Conservation (phyloP, 2,329 filamentous ascomycete species). For the Nannizziopsis barbatae region DNA sequence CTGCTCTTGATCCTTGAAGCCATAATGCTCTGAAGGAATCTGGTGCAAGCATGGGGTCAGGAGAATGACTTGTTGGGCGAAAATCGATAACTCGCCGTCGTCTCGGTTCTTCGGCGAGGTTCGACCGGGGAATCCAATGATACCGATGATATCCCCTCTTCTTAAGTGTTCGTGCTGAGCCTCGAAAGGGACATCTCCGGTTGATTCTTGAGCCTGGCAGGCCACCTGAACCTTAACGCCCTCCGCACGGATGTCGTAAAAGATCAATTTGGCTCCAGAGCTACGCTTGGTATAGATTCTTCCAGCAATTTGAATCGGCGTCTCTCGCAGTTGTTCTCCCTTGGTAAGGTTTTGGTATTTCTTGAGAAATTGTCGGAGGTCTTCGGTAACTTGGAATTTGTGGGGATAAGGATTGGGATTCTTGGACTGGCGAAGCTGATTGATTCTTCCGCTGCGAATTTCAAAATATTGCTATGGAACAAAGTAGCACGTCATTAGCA, state of each 20-base stretch:
- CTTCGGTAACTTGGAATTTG: slow-evolving; percentile 79
- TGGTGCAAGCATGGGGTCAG: slow-evolving; percentile 85
- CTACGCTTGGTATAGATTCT: slow-evolving; percentile 82
- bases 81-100: slow-evolving; percentile 87
- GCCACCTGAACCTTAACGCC: slow-evolving; percentile 79
- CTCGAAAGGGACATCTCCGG: slow-evolving; percentile 60
- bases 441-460: slow-evolving; percentile 75
- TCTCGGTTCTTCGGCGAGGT: slow-evolving; percentile 81
- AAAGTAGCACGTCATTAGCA: slow-evolving; percentile 5
- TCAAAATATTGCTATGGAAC: slow-evolving; percentile 74
- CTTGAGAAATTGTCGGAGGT: slow-evolving; percentile 66
- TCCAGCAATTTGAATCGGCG: slow-evolving; percentile 64
- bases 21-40: slow-evolving; percentile 74
- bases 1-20: slow-evolving; percentile 90
- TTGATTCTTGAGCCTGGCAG: slow-evolving; percentile 72
- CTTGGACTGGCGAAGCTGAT: slow-evolving; percentile 61
- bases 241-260: slow-evolving; percentile 75
- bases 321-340: slow-evolving; percentile 68
- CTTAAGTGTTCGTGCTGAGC: slow-evolving; percentile 82
- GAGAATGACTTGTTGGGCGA: slow-evolving; percentile 73
- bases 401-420: slow-evolving; percentile 82
- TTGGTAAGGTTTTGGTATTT: slow-evolving; percentile 71
- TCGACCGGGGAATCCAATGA: slow-evolving; percentile 70
- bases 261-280: slow-evolving; percentile 73
- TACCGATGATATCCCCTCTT: slow-evolving; percentile 84